These are phyloP conservation scores for Lablab purpureus DNA, from an alignment of 306 rosid species.

Conservation along the genomic window DNA sequence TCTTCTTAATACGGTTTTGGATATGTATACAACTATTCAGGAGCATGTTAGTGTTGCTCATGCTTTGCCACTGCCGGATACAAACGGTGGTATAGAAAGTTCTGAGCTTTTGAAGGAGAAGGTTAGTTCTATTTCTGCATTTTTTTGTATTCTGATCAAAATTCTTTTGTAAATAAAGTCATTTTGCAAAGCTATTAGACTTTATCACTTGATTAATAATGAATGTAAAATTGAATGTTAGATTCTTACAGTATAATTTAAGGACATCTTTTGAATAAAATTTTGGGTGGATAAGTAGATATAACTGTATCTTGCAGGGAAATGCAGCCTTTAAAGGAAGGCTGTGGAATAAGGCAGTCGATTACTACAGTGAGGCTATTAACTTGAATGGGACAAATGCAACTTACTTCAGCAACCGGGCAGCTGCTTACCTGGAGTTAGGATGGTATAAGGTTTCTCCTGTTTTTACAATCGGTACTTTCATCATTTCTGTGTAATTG, in stretches of 20 bases:
- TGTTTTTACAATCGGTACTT: slow-evolving; percentile 24
- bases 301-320: slow-evolving; percentile 67
- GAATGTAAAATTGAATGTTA: neutral
- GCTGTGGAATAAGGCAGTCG: slow-evolving; percentile 81
- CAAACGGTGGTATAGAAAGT: slow-evolving; percentile 72
- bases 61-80: slow-evolving; percentile 56
- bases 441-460: slow-evolving; percentile 68
- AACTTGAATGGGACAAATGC: slow-evolving; percentile 65
- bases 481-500: slow-evolving; percentile 38
- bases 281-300: slow-evolving; percentile 11
- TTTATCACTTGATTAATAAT: neutral
- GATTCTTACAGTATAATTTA: neutral
- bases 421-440: slow-evolving; percentile 83
- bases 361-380: slow-evolving; percentile 79
- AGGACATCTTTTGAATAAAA: slow-evolving; percentile 10
- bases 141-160: neutral
- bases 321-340: slow-evolving; percentile 84
- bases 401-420: slow-evolving; percentile 85
- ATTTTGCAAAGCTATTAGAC: neutral
- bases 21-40: slow-evolving; percentile 69
- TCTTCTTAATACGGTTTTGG: slow-evolving; percentile 89
- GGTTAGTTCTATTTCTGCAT: slow-evolving; percentile 56
- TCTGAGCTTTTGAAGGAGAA: slow-evolving; percentile 86
- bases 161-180: neutral
- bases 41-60: slow-evolving; percentile 59